phyloP scores from a whole-genome alignment of 1,284 basidiomycete genomes.

The Pseudozyma pruni region DNA sequence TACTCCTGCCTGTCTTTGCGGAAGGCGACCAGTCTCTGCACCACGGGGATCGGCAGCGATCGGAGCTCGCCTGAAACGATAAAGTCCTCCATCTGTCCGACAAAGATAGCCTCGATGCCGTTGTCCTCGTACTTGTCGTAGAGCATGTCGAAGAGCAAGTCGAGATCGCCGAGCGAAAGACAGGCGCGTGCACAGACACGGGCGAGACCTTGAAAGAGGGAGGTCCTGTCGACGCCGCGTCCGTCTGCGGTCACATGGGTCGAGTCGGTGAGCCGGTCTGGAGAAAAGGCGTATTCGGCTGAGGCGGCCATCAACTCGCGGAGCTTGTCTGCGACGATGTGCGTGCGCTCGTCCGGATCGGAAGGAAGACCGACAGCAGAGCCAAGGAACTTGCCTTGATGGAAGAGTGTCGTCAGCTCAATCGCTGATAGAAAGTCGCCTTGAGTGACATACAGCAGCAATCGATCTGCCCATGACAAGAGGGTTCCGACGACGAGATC shows the following conservation, averaged over 20 bases:
- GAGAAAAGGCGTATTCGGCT: conserved; percentile 88
- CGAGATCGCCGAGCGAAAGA: conserved; percentile 80
- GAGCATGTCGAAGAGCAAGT: conserved; percentile 87
- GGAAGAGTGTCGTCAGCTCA: conserved; percentile 84
- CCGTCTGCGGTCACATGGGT: conserved; percentile 85
- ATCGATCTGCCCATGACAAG: conserved; percentile 93
- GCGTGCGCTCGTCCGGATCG: conserved; percentile 73
- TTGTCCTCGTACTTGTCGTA: conserved; percentile 87
- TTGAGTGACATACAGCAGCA: conserved; percentile 82
- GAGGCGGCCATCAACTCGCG: conserved; percentile 87
- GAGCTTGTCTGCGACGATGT: conserved; percentile 80
- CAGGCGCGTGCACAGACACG: conserved; percentile 83
- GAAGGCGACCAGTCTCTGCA: conserved; percentile 82
- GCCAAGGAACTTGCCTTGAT: conserved; percentile 82
- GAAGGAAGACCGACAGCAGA: conserved; percentile 88
- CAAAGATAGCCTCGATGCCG: conserved; percentile 88
- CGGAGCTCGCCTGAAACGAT: conserved; percentile 80
- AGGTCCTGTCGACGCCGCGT: conserved; percentile 89
- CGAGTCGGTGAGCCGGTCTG: conserved; percentile 88
- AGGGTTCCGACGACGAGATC: conserved; percentile 85
- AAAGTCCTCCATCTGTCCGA: conserved; percentile 83
- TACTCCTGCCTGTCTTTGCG: conserved; percentile 80
- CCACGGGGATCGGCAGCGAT: conserved; percentile 81
- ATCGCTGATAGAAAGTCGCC: conserved; percentile 93
- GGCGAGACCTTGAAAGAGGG: conserved; percentile 88